Evolutionary conservation across 805 yeast genomes (phyloP).

Genomic region (Peterozyma xylosa): DNA sequence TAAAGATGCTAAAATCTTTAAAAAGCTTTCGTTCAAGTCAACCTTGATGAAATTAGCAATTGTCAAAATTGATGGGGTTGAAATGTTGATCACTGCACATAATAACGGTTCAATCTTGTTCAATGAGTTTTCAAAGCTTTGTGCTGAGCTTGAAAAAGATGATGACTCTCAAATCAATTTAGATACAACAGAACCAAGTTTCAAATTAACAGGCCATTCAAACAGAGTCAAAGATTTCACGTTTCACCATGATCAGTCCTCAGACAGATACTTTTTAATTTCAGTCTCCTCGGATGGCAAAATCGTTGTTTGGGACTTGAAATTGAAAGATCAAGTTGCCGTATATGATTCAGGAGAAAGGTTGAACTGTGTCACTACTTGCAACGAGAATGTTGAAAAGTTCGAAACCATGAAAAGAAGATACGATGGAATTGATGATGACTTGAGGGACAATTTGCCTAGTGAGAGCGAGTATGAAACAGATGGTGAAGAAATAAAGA

Average conservation of each 20-base stretch:
- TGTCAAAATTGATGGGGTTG: slow-evolving; percentile 34
- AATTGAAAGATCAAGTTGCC: slow-evolving; percentile 69
- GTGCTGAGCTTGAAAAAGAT: slow-evolving; percentile 15
- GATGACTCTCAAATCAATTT: slow-evolving; percentile 22
- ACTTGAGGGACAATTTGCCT: slow-evolving; percentile 32
- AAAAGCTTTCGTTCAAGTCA: slow-evolving; percentile 41
- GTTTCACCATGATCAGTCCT: slow-evolving; percentile 23
- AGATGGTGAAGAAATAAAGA: slow-evolving; percentile 60
- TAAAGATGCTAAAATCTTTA: slow-evolving; percentile 47
- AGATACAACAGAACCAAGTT: slow-evolving; percentile 37
- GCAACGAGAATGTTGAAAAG: slow-evolving; percentile 75
- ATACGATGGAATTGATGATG: slow-evolving; percentile 26
- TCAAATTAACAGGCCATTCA: slow-evolving; percentile 71
- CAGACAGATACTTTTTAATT: slow-evolving; percentile 45
- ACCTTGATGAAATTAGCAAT: slow-evolving; percentile 66
- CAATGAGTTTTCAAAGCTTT: slow-evolving; percentile 31
- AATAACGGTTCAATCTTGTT: slow-evolving; percentile 66
- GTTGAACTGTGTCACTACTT: slow-evolving; percentile 73
- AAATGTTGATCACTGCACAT: slow-evolving; percentile 60
- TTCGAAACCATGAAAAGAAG: slow-evolving; percentile 54
- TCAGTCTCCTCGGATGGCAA: slow-evolving; percentile 92
- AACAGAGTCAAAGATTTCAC: slow-evolving; percentile 77
- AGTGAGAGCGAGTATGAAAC: slow-evolving; percentile 72
- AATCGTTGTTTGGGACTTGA: slow-evolving; percentile 83
- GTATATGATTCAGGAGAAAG: slow-evolving; percentile 89